A percentile compares a stretch with the other conserved stretches of the same genome.
Conservation (phyloP, 176 grass and related monocot genomes). For the Panicum miliaceum region DNA sequence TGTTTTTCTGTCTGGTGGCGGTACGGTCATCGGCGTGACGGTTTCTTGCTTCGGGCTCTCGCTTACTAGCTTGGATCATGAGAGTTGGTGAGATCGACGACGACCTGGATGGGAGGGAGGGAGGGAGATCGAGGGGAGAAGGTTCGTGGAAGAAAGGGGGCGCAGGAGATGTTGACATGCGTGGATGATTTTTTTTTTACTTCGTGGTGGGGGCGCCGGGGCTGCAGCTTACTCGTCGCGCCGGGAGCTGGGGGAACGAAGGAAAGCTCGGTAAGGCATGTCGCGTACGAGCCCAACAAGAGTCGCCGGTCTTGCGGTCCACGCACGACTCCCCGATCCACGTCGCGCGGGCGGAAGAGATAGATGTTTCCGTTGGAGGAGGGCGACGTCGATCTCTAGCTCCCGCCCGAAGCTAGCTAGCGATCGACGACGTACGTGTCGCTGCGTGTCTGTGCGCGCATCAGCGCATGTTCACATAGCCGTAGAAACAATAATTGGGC, state of each 20-base stretch:
- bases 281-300: conserved; percentile 17
- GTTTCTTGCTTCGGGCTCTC: conserved; percentile 9
- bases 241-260: no score
- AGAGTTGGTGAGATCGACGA: conserved; percentile 36
- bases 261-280: not conserved
- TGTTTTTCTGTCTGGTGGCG: not conserved
- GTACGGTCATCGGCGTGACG: conserved; percentile 44
- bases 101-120: not conserved
- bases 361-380: not conserved
- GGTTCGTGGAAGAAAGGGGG: conserved; percentile 45
- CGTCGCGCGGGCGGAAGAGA: not conserved
- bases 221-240: not conserved
- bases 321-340: conserved; percentile 20
- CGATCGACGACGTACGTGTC: not conserved
- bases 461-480: not conserved
- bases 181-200: not conserved
- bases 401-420: not conserved
- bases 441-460: not conserved
- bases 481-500: not conserved
- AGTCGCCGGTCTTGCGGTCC: conserved; percentile 21
- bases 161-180: conserved; percentile 18
- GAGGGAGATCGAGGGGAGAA: not conserved
- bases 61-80: not conserved
- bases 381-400: not conserved
- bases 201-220: no score